Evolutionary conservation across 1,139 yeast species (phyloP).

Genomic region (Kurtzmaniella quercitrusa): DNA sequence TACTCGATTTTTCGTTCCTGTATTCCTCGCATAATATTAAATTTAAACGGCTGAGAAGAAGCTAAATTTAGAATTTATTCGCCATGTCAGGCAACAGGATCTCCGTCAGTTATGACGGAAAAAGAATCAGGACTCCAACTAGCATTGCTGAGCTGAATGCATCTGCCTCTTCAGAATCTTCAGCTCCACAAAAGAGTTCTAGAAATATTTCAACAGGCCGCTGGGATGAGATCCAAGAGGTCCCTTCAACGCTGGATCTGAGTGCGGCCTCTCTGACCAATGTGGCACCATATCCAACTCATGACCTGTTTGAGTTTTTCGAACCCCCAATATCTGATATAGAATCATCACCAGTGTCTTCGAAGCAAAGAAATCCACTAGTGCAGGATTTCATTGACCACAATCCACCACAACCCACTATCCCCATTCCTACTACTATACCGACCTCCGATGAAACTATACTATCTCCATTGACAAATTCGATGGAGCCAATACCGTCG

Average conservation of each 20-base stretch:
- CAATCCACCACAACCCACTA: background rate
- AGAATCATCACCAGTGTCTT: background rate
- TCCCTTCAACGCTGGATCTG: background rate
- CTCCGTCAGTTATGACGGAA: conserved; percentile 29
- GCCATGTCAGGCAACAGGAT: conserved; percentile 15
- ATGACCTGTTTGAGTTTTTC: conserved; percentile 1
- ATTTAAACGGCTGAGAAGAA: background rate
- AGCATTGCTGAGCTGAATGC: conserved; percentile 3
- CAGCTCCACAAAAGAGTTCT: background rate
- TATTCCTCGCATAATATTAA: too few species aligned
- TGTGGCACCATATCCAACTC: background rate
- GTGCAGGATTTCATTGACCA: background rate
- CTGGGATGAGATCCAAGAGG: background rate
- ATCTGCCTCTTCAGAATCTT: background rate
- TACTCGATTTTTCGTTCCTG: too few species aligned
- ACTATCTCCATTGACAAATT: background rate
- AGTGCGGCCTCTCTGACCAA: background rate
- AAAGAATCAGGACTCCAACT: conserved; percentile 21
- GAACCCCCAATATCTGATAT: conserved; percentile 11
- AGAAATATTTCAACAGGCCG: background rate
- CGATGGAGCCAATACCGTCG: background rate
- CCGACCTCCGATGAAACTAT: background rate
- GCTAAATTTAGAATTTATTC: background rate
- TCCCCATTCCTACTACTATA: background rate
- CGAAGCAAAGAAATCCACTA: background rate